Percentiles rank a stretch among this genome's conserved stretches.
Evolutionary conservation across 371 early-diverging fungal genomes (phyloP).

Genomic region (Mortierella sp.): DNA sequence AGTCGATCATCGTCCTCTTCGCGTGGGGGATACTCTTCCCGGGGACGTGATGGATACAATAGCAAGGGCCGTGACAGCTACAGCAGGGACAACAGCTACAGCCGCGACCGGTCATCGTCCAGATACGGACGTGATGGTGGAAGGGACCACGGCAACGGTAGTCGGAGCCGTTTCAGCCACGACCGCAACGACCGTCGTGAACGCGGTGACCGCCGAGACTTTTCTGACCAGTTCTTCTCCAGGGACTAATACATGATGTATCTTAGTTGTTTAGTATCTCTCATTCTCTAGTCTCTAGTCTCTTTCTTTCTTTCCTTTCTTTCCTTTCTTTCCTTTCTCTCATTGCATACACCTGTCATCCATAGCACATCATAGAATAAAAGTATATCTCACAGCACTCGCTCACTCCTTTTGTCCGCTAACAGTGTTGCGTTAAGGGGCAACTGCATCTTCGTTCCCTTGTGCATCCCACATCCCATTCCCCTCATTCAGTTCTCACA

Average conservation of each 20-base stretch:
- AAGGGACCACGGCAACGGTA: constrained; percentile 1
- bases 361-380: too few species aligned
- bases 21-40: constrained; percentile 3
- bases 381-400: too few species aligned
- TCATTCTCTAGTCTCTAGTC: too few species aligned
- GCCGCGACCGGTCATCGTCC: constrained; percentile 26
- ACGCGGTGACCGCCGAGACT: constrained; percentile 8
- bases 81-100: constrained; percentile 7
- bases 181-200: constrained; percentile 17
- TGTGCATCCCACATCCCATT: neutral
- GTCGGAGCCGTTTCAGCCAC: neutral
- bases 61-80: constrained; percentile 26
- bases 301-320: too few species aligned
- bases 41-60: constrained; percentile 18
- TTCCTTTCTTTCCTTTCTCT: too few species aligned
- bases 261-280: too few species aligned
- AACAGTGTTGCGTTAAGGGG: too few species aligned
- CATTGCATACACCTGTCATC: too few species aligned
- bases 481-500: neutral
- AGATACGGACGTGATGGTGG: constrained; percentile 12
- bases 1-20: constrained; percentile 10
- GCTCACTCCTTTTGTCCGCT: neutral
- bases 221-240: constrained; percentile 34
- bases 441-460: neutral
- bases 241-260: constrained; percentile 18